A percentile compares a stretch with the other conserved stretches of the same genome.
Evolutionary conservation across 2,329 filamentous ascomycete genomes (phyloP).

Genomic region (Chalaropsis ovoidea): DNA sequence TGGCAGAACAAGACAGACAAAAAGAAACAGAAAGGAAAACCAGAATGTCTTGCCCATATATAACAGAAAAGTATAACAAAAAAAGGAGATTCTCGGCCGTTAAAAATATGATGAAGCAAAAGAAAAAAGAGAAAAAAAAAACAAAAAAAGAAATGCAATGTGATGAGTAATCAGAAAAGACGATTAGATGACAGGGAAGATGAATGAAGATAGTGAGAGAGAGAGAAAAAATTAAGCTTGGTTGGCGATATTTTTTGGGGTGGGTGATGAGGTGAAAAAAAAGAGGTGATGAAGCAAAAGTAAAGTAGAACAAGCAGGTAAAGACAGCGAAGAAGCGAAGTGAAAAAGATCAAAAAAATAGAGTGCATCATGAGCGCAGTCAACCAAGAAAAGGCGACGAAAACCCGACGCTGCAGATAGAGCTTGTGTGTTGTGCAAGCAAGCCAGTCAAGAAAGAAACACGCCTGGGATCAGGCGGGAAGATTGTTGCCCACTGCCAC

Average conservation of each 20-base stretch:
- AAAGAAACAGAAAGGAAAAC: too few relatives aligned
- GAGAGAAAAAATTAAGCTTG: constrained; percentile 11
- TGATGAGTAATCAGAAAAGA: constrained; percentile 7
- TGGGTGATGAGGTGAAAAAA: neutral
- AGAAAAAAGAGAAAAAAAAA: neutral
- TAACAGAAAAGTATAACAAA: neutral
- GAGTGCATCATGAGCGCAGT: neutral
- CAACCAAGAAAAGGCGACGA: constrained; percentile 12
- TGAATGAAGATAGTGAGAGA: neutral
- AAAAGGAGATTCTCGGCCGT: constrained; percentile 22
- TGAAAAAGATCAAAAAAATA: too few relatives aligned
- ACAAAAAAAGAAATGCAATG: constrained; percentile 16
- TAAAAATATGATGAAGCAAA: constrained; percentile 20
- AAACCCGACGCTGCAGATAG: neutral
- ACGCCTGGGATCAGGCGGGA: neutral
- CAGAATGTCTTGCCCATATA: neutral
- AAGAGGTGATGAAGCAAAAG: neutral
- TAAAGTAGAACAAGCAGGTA: constrained; percentile 16
- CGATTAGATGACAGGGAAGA: constrained; percentile 2
- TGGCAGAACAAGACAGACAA: neutral
- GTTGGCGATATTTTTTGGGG: constrained; percentile 13
- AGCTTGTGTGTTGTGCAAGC: too few relatives aligned
- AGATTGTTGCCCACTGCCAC: neutral
- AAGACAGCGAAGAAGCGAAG: constrained; percentile 20
- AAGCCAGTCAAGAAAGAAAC: neutral